Percentiles rank a stretch among this genome's conserved stretches.
These are phyloP conservation scores for Lenwebbia sp. DNA, from an alignment of 345 rosid species.

Conservation along the genomic window DNA sequence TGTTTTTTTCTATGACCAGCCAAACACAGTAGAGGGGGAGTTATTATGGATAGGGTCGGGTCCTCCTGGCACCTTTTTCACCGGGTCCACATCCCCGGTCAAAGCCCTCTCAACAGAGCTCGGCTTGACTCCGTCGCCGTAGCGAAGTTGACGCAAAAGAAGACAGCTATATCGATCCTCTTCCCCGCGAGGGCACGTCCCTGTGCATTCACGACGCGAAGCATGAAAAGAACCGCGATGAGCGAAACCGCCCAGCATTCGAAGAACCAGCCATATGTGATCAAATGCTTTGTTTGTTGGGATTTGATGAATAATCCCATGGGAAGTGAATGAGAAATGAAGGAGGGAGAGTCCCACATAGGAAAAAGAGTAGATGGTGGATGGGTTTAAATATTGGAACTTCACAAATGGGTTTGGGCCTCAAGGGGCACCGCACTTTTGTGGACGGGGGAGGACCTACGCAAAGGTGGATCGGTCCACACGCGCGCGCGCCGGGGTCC, in stretches of 20 bases:
- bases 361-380: too few relatives aligned
- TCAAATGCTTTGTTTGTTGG: not conserved
- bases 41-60: not conserved
- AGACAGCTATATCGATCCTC: not conserved
- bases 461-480: too few relatives aligned
- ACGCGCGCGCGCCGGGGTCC: too few relatives aligned
- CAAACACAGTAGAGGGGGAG: not conserved
- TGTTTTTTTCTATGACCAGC: not conserved
- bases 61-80: not conserved
- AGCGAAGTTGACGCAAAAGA: not conserved
- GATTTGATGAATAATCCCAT: too few relatives aligned
- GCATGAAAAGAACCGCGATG: not conserved
- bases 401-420: too few relatives aligned
- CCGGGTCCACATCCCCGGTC: not conserved
- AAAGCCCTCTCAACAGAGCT: not conserved
- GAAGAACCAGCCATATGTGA: not conserved
- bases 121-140: not conserved
- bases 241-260: not conserved
- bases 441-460: too few relatives aligned
- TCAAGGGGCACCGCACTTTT: too few relatives aligned
- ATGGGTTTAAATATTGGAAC: too few relatives aligned
- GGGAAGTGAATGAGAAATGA: too few relatives aligned
- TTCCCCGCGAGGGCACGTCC: not conserved
- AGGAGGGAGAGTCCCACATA: too few relatives aligned
- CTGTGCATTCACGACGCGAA: not conserved